Conservation (phyloP, 2,329 filamentous ascomycete genomes). For the Aaosphaeria arxii region DNA sequence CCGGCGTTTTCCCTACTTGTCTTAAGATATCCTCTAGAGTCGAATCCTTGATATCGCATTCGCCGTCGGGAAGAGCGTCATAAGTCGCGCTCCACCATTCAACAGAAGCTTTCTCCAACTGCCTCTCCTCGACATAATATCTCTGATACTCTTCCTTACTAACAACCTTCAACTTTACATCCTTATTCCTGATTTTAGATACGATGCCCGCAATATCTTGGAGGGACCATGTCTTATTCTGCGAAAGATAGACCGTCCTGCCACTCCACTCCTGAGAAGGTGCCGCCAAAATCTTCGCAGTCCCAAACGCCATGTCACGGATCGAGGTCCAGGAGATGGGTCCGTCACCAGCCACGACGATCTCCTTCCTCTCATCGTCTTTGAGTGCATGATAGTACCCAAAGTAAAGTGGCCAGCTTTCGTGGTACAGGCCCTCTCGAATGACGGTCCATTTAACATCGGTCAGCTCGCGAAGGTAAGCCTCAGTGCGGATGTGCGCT, state of each 20-base stretch:
- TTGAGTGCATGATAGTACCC: conserved; percentile 40
- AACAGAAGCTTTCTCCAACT: conserved; percentile 35
- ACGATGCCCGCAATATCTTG: conserved; percentile 30
- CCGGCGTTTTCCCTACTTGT: conserved; percentile 33
- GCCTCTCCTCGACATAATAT: conserved; percentile 37
- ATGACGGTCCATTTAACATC: conserved; percentile 32
- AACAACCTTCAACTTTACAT: conserved; percentile 36
- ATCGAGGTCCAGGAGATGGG: conserved; percentile 45
- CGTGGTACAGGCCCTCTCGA: conserved; percentile 46
- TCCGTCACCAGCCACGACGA: conserved; percentile 42
- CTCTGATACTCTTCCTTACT: conserved; percentile 39
- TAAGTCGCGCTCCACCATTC: conserved; percentile 49
- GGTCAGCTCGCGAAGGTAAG: conserved; percentile 33
- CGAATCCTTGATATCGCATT: conserved; percentile 42
- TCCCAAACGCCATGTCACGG: conserved; percentile 42
- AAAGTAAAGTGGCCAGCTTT: conserved; percentile 48
- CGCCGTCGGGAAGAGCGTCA: conserved; percentile 41
- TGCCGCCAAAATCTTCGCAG: conserved; percentile 37
- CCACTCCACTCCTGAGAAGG: conserved; percentile 29
- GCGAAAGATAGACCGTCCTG: conserved; percentile 40
- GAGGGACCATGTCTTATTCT: conserved; percentile 23
- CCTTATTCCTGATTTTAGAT: conserved; percentile 14
- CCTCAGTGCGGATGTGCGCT: conserved; percentile 46
- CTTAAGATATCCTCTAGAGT: conserved; percentile 40
- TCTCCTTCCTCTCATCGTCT: conserved; percentile 34